phyloP scores from a whole-genome alignment of 208 protist genomes.

The Herpetomonas tarakana region DNA sequence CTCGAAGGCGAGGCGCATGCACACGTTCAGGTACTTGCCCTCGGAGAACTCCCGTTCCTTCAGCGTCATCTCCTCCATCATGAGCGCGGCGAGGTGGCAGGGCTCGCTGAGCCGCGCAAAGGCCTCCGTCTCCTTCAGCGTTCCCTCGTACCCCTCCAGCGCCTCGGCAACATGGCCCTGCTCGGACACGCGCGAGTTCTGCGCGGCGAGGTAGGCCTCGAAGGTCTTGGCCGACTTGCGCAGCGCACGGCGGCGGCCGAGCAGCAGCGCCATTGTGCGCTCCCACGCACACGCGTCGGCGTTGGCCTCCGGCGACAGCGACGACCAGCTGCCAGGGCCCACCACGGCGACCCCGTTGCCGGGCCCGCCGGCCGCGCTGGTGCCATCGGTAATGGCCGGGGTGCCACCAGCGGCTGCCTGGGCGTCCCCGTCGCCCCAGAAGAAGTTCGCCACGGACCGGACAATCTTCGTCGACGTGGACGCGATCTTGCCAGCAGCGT shows the following conservation, averaged over 20 bases:
- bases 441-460: conserved; percentile 46
- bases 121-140: conserved; percentile 32
- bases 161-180: conserved; percentile 22
- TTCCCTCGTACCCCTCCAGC: conserved; percentile 21
- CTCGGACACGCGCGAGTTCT: conserved; percentile 15
- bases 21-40: conserved; percentile 57
- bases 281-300: conserved; percentile 42
- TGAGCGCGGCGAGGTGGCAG: conserved; percentile 16
- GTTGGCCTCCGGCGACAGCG: conserved; percentile 20
- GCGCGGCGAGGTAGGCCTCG: conserved; percentile 37
- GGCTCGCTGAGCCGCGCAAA: conserved; percentile 32
- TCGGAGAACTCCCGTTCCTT: conserved; percentile 28
- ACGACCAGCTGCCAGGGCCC: conserved; percentile 22
- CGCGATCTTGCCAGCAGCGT: conserved; percentile 48
- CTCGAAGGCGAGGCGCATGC: conserved; percentile 59
- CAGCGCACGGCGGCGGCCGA: conserved; percentile 38
- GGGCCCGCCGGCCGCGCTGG: conserved; percentile 1
- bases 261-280: conserved; percentile 31
- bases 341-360: no score
- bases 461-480: conserved; percentile 55
- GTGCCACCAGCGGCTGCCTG: conserved; percentile 1
- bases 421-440: conserved; percentile 25
- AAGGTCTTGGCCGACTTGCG: conserved; percentile 33
- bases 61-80: conserved; percentile 24
- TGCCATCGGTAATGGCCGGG: not conserved